Conservation (phyloP, 164 flowering plant genomes). For the Platanus orientalis region DNA sequence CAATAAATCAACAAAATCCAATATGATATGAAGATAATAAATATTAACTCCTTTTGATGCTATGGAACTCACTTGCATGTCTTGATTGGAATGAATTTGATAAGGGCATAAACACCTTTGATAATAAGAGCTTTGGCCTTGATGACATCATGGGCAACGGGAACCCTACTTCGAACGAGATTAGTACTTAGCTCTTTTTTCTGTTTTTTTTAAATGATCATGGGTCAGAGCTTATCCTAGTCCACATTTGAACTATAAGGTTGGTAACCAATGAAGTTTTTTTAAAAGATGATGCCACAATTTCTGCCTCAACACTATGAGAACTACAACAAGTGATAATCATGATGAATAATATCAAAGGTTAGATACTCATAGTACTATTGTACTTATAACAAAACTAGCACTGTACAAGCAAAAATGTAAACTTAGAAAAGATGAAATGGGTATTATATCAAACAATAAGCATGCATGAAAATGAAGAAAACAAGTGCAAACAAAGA, state of each 20-base stretch:
- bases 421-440: no score
- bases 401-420: no score
- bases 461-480: no score
- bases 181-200: conserved; percentile 53
- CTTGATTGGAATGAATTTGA: conserved; percentile 48
- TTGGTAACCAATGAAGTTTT: conserved; percentile 18
- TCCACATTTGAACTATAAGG: conserved; percentile 41
- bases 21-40: background rate
- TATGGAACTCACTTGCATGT: conserved; percentile 70
- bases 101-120: conserved; percentile 60
- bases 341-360: no score
- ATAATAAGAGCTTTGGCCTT: conserved; percentile 42
- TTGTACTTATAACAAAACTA: no score
- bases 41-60: background rate
- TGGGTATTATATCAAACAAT: no score
- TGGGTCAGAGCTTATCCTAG: conserved; percentile 62
- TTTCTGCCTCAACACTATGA: conserved; percentile 35
- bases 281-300: conserved; percentile 12
- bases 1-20: background rate
- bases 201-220: conserved; percentile 72
- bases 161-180: conserved; percentile 56
- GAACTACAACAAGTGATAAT: conserved; percentile 8
- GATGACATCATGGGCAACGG: conserved; percentile 71
- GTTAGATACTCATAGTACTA: no score
- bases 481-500: no score